These are phyloP conservation scores for Dioscorea cayenensis DNA, from an alignment of 116 monocot species.

Conservation along the genomic window DNA sequence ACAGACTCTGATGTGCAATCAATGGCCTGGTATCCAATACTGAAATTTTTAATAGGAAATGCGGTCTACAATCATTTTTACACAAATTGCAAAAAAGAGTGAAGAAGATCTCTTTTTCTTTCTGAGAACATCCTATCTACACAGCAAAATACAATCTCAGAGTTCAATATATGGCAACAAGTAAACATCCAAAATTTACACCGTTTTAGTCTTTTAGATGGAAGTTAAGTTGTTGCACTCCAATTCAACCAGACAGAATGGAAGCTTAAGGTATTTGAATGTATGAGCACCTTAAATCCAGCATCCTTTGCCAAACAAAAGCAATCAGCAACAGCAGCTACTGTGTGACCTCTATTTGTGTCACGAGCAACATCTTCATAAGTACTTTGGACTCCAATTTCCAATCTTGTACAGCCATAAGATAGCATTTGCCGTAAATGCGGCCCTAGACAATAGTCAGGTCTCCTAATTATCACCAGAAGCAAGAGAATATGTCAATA, in stretches of 20 bases:
- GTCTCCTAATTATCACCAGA: slow-evolving; percentile 55
- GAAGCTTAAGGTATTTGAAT: background rate
- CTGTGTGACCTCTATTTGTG: slow-evolving; percentile 98
- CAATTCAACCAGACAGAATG: background rate
- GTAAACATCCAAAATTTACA: background rate
- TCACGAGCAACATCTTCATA: slow-evolving; percentile 99
- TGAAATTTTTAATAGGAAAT: too few relatives aligned
- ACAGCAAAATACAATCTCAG: background rate
- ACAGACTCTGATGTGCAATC: too few relatives aligned
- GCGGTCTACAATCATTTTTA: too few relatives aligned
- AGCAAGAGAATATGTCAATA: background rate
- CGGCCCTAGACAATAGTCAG: slow-evolving; percentile 95
- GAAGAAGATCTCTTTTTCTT: too few relatives aligned
- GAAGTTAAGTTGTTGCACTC: background rate
- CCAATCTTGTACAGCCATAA: slow-evolving; percentile 95
- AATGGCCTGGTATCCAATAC: too few relatives aligned
- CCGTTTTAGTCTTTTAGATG: background rate
- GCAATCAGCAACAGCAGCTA: slow-evolving; percentile 98
- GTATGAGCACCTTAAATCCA: slow-evolving; percentile 80
- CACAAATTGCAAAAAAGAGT: too few relatives aligned
- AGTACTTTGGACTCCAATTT: slow-evolving; percentile 98
- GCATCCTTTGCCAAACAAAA: slow-evolving; percentile 99
- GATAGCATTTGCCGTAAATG: slow-evolving; percentile 97
- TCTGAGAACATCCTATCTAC: too few relatives aligned
- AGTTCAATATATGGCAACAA: background rate